A percentile compares a stretch with the other conserved stretches of the same genome.
These are phyloP conservation scores for Penicillium sp. DNA, from an alignment of 2,329 filamentous ascomycete species.

Conservation along the genomic window DNA sequence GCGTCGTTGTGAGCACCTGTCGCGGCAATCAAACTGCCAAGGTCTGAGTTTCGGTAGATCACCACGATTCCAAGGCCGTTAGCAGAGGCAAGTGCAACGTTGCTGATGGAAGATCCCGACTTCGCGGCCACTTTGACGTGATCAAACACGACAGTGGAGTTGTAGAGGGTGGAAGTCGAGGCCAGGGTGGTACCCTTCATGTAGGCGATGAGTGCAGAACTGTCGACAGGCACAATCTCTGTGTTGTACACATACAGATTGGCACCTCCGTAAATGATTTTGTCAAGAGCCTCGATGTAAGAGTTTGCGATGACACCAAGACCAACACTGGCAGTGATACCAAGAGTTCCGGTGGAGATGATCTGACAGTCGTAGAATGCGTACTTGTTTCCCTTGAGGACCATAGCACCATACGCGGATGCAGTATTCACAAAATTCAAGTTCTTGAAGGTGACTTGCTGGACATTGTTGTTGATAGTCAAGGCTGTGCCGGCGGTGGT, in stretches of 20 bases:
- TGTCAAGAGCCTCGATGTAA: slow-evolving; percentile 48
- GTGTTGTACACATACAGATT: slow-evolving; percentile 49
- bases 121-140: slow-evolving; percentile 40
- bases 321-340: slow-evolving; percentile 32
- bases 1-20: slow-evolving; percentile 20
- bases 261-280: slow-evolving; percentile 45
- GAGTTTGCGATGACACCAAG: slow-evolving; percentile 47
- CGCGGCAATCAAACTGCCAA: slow-evolving; percentile 43
- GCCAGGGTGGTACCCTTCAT: slow-evolving; percentile 37
- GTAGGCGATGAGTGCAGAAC: slow-evolving; percentile 41
- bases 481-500: slow-evolving; percentile 28
- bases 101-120: slow-evolving; percentile 36
- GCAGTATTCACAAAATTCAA: slow-evolving; percentile 38
- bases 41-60: slow-evolving; percentile 43
- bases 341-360: slow-evolving; percentile 39
- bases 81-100: slow-evolving; percentile 47
- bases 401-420: slow-evolving; percentile 26
- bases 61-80: slow-evolving; percentile 45
- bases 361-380: slow-evolving; percentile 51
- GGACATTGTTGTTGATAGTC: slow-evolving; percentile 31
- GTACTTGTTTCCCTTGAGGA: slow-evolving; percentile 42
- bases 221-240: slow-evolving; percentile 43
- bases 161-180: slow-evolving; percentile 18
- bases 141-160: slow-evolving; percentile 48
- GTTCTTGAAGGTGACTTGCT: slow-evolving; percentile 41